Conservation (phyloP, 805 yeast genomes). For the Vanderwaltozyma yarrowii region DNA sequence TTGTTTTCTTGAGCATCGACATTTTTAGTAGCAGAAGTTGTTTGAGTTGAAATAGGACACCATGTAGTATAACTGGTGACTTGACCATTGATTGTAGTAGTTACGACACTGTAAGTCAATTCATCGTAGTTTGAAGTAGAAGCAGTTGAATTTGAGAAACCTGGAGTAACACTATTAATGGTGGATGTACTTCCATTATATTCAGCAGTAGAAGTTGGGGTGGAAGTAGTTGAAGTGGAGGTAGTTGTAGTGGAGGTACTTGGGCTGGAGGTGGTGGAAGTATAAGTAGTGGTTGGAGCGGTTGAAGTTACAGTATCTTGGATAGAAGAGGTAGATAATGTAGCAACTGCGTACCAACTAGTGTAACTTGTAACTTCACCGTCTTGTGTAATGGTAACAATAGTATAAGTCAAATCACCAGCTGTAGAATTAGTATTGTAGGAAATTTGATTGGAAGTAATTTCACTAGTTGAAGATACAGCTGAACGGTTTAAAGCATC, state of each 20-base stretch:
- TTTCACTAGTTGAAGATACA: not conserved
- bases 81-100: constrained; percentile 1
- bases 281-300: not conserved
- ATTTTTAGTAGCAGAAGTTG: constrained; percentile 1
- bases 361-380: not conserved
- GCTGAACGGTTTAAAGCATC: not conserved
- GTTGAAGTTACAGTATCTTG: not conserved
- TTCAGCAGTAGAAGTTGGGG: too few species aligned
- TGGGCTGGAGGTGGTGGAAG: not conserved
- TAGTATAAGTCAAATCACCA: too few species aligned
- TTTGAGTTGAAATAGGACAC: not conserved
- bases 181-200: too few species aligned
- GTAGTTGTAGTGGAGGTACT: not conserved
- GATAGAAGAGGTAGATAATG: not conserved
- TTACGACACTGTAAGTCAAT: constrained; percentile 1
- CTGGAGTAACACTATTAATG: constrained; percentile 8
- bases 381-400: too few species aligned
- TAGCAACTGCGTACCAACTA: not conserved
- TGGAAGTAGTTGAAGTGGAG: not conserved
- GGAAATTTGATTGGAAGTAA: too few species aligned
- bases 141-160: too few species aligned
- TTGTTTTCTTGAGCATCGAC: not conserved
- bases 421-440: too few species aligned
- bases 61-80: constrained; percentile 1
- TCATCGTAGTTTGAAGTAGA: not conserved